Evolutionary conservation across 768 basidiomycete species (phyloP).

Genomic region (Pulveroboletus ravenelii): DNA sequence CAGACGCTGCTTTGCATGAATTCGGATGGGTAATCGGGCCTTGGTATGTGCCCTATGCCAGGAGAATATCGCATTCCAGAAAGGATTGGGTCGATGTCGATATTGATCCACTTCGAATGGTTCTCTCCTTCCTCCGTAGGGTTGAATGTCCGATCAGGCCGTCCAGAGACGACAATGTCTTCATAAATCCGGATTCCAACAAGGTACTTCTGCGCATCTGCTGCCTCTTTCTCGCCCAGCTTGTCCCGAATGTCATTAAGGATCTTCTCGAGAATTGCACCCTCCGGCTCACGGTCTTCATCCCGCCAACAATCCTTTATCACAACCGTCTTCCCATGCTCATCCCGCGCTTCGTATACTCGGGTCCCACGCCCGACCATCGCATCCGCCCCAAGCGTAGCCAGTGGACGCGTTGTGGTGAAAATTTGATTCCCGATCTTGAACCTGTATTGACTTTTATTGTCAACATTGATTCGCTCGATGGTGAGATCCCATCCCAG

Average conservation of each 20-base stretch:
- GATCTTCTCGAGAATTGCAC: background rate
- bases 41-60: too few relatives aligned
- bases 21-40: too few relatives aligned
- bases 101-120: too few relatives aligned
- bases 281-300: background rate
- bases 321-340: background rate
- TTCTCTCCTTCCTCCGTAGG: too few relatives aligned
- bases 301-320: conserved; percentile 11
- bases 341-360: conserved; percentile 5
- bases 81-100: too few relatives aligned
- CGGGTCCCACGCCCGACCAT: background rate
- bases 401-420: background rate
- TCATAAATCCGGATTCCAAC: too few relatives aligned
- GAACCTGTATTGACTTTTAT: background rate
- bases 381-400: background rate
- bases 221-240: too few relatives aligned
- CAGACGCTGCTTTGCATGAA: too few relatives aligned
- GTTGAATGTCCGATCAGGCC: too few relatives aligned
- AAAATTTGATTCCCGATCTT: background rate
- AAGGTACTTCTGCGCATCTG: too few relatives aligned
- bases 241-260: background rate
- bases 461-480: background rate
- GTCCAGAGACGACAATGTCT: too few relatives aligned
- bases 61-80: too few relatives aligned
- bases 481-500: conserved; percentile 6